A percentile compares a stretch with the other conserved stretches of the same genome.
Evolutionary conservation across 768 basidiomycete genomes (phyloP).

Genomic region (Udeniomyces megalosporus): DNA sequence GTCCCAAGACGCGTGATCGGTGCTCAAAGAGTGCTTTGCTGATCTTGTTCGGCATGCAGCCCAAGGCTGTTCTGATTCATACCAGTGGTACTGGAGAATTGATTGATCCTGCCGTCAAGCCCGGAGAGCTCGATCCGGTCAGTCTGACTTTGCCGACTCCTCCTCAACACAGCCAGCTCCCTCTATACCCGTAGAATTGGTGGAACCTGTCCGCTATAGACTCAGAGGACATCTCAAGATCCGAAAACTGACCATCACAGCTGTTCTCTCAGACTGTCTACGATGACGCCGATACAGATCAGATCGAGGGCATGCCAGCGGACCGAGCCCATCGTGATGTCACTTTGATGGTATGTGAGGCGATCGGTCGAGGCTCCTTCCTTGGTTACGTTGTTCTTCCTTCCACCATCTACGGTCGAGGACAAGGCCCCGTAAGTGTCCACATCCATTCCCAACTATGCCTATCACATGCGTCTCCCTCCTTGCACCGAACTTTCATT

Average conservation of each 20-base stretch:
- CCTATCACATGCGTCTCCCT: too few species aligned
- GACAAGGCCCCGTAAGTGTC: background rate
- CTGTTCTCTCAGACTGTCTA: background rate
- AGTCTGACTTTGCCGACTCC: too few species aligned
- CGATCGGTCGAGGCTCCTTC: constrained; percentile 12
- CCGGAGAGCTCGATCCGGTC: constrained; percentile 1
- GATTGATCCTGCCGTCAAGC: background rate
- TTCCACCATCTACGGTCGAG: constrained; percentile 14
- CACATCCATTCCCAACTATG: background rate
- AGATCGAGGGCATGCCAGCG: background rate
- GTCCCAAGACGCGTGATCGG: too few species aligned
- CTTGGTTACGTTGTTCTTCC: constrained; percentile 13
- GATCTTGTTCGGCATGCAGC: background rate
- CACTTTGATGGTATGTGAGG: constrained; percentile 7
- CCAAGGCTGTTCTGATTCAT: constrained; percentile 11
- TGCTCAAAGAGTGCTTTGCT: too few species aligned
- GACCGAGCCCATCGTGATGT: background rate
- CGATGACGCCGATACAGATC: constrained; percentile 5
- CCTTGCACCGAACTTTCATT: too few species aligned
- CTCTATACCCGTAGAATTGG: too few species aligned
- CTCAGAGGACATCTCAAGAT: too few species aligned
- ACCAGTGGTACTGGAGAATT: constrained; percentile 12
- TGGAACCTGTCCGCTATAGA: too few species aligned
- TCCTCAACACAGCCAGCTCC: too few species aligned
- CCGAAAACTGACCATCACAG: too few species aligned